Evolutionary conservation across 176 grass and related monocot species (phyloP).

Genomic region (Echinochloa phyllopogon): DNA sequence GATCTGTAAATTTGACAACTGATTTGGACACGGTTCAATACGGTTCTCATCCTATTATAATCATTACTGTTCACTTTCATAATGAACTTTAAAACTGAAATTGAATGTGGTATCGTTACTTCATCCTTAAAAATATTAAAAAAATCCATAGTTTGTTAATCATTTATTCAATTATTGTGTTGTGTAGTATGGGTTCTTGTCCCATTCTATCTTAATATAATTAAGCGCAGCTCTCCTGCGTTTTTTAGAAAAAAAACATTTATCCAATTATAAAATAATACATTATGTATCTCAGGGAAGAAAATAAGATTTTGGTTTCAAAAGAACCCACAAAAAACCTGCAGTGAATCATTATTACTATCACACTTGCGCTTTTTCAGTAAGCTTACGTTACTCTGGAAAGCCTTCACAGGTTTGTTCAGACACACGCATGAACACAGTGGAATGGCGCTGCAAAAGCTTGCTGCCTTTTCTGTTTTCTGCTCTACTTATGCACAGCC

Average conservation of each 20-base stretch:
- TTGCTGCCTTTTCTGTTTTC: too few species aligned
- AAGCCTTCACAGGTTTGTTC: too few species aligned
- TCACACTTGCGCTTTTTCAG: not conserved
- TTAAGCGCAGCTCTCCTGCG: too few species aligned
- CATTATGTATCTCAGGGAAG: not conserved
- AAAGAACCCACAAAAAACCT: not conserved
- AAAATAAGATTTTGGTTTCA: conserved; percentile 2
- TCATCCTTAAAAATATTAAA: not conserved
- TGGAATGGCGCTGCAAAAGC: too few species aligned
- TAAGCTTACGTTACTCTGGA: not conserved
- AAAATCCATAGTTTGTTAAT: not conserved
- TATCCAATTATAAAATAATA: not conserved
- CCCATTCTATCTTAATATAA: too few species aligned
- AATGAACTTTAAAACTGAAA: not conserved
- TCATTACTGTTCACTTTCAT: not conserved
- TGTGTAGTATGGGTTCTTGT: too few species aligned
- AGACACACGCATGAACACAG: too few species aligned
- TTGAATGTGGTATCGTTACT: not conserved
- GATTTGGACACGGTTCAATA: not conserved
- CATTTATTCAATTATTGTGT: not conserved
- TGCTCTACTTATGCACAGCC: too few species aligned
- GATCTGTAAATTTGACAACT: not conserved
- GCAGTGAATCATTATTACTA: not conserved
- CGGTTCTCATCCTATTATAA: not conserved
- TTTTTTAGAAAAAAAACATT: not conserved